Conservation (phyloP, 371 early-diverging fungal species). For the Sporodiniella umbellata region DNA sequence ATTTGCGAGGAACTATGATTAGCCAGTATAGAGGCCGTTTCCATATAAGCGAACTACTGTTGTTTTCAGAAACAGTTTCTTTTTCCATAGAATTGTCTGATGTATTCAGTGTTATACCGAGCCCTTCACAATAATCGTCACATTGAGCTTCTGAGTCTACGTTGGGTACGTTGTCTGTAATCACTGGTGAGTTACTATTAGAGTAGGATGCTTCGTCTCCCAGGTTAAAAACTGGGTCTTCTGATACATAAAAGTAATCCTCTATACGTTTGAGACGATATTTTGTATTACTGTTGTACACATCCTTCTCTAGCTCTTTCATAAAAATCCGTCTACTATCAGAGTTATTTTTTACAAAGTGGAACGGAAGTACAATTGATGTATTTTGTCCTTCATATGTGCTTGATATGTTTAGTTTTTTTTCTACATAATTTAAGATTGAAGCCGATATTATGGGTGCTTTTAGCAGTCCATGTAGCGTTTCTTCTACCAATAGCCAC, state of each 20-base stretch:
- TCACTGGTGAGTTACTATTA: conserved; percentile 15
- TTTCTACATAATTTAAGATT: conserved; percentile 55
- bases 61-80: conserved; percentile 1
- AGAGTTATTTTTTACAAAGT: conserved; percentile 47
- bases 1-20: conserved; percentile 52
- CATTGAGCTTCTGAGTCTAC: conserved; percentile 2
- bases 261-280: conserved; percentile 45
- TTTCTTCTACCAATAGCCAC: conserved; percentile 68
- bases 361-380: conserved; percentile 48
- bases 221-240: conserved; percentile 38
- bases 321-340: conserved; percentile 51
- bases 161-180: conserved; percentile 2
- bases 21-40: conserved; percentile 62
- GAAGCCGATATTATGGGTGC: conserved; percentile 43
- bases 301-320: conserved; percentile 51
- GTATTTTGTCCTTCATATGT: conserved; percentile 54
- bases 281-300: conserved; percentile 1
- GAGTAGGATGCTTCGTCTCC: conserved; percentile 23
- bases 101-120: conserved; percentile 32
- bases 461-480: conserved; percentile 65
- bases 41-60: conserved; percentile 2
- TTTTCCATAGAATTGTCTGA: conserved; percentile 2
- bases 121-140: conserved; percentile 34
- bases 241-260: conserved; percentile 58
- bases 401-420: conserved; percentile 42